Conservation (phyloP, 306 rosid species). For the Dicorynia guianensis region DNA sequence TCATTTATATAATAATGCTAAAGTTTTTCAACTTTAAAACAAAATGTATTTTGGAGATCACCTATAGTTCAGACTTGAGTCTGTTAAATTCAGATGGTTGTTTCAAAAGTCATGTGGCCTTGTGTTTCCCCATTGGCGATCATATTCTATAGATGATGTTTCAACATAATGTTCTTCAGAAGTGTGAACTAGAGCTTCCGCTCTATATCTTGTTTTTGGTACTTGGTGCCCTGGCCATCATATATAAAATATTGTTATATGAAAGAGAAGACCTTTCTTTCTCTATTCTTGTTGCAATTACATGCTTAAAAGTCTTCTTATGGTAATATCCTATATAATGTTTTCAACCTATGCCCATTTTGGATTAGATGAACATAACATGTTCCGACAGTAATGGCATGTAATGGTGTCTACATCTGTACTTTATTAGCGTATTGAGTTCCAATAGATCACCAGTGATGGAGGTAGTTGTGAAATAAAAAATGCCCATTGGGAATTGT, state of each 20-base stretch:
- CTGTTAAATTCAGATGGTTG: neutral
- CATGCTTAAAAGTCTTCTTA: slow-evolving; percentile 8
- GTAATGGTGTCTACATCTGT: slow-evolving; percentile 46
- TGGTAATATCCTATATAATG: slow-evolving; percentile 20
- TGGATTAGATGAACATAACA: slow-evolving; percentile 43
- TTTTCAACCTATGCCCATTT: slow-evolving; percentile 24
- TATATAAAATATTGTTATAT: neutral
- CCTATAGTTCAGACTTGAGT: neutral
- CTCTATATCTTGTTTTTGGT: neutral
- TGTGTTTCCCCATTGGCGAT: too few relatives aligned
- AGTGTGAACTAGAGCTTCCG: neutral
- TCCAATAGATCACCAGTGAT: slow-evolving; percentile 54
- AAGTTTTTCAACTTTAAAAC: too few relatives aligned
- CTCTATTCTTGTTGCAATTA: neutral
- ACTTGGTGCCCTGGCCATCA: neutral
- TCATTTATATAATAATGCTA: too few relatives aligned
- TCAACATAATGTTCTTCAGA: neutral
- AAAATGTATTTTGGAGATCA: neutral
- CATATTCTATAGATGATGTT: slow-evolving; percentile 24
- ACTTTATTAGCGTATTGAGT: slow-evolving; percentile 54
- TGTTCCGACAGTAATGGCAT: slow-evolving; percentile 54
- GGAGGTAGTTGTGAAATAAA: slow-evolving; percentile 32
- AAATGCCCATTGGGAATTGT: slow-evolving; percentile 50
- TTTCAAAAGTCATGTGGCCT: slow-evolving; percentile 1
- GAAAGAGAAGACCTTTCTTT: neutral